These are phyloP conservation scores for Begonia loranthoides DNA, from an alignment of 306 rosid genomes.

Conservation along the genomic window DNA sequence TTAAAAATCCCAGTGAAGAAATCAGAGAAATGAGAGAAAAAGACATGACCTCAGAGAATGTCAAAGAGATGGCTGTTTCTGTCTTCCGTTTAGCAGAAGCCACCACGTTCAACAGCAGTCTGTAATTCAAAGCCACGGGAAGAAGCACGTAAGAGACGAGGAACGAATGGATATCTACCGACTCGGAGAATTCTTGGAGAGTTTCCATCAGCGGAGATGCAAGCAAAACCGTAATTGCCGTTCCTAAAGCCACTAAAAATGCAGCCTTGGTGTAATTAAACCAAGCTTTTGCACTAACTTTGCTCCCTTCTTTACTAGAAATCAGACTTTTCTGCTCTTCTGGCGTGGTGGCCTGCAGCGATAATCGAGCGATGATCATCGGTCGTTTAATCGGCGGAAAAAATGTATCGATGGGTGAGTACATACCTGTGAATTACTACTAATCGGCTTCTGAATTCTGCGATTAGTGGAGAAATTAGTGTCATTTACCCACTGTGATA, in stretches of 20 bases:
- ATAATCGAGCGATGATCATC: too few species aligned
- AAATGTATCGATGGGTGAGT: too few species aligned
- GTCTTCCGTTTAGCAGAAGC: constrained; percentile 22
- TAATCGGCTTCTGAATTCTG: background rate
- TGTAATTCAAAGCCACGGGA: constrained; percentile 19
- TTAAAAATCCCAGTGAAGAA: background rate
- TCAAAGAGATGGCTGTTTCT: constrained; percentile 17
- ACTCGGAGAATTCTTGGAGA: constrained; percentile 10
- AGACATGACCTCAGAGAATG: constrained; percentile 24
- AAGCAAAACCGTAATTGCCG: constrained; percentile 10
- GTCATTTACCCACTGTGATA: constrained; percentile 21
- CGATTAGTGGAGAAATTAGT: background rate
- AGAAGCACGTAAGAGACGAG: constrained; percentile 17
- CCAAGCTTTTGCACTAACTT: constrained; percentile 10
- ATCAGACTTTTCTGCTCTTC: constrained; percentile 5
- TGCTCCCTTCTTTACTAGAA: constrained; percentile 1
- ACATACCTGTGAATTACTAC: constrained; percentile 8
- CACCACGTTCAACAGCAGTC: constrained; percentile 9
- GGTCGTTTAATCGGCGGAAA: too few species aligned
- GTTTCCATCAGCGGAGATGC: constrained; percentile 19
- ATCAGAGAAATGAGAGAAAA: too few species aligned
- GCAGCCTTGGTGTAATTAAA: constrained; percentile 15
- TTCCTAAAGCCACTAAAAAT: constrained; percentile 17
- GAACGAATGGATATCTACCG: constrained; percentile 23
- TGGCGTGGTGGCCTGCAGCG: background rate